phyloP scores from a whole-genome alignment of 192 early-diverging fungal species.

The Paraglomus brasilianum region DNA sequence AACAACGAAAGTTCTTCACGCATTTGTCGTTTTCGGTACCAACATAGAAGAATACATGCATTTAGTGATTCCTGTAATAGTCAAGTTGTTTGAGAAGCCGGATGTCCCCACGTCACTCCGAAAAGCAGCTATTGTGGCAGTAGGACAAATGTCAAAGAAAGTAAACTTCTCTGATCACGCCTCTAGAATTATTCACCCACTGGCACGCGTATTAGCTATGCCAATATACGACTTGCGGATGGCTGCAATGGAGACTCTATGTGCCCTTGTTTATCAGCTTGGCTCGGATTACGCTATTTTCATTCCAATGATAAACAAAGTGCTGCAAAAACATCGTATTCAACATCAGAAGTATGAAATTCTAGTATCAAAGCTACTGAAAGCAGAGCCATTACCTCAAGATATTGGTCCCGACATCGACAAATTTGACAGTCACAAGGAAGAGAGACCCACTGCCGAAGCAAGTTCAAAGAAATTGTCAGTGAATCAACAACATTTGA shows the following conservation, averaged over 20 bases:
- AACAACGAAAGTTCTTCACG: constrained; percentile 70
- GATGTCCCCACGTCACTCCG: constrained; percentile 62
- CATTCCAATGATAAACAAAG: constrained; percentile 83
- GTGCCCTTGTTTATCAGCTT: constrained; percentile 79
- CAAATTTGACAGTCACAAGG: constrained; percentile 42
- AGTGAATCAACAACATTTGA: constrained; percentile 83
- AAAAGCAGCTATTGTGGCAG: constrained; percentile 65
- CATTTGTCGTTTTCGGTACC: constrained; percentile 76
- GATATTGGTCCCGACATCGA: constrained; percentile 57
- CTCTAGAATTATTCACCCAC: constrained; percentile 81
- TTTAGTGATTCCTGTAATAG: constrained; percentile 82
- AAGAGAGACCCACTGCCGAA: constrained; percentile 60
- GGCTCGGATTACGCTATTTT: constrained; percentile 85
- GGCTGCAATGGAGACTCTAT: constrained; percentile 78
- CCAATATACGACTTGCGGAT: constrained; percentile 53
- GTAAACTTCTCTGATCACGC: constrained; percentile 84
- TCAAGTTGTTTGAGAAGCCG: constrained; percentile 74
- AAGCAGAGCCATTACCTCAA: constrained; percentile 72
- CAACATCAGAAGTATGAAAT: constrained; percentile 71
- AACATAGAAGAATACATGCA: constrained; percentile 93
- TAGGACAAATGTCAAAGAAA: constrained; percentile 70
- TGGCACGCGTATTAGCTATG: constrained; percentile 71
- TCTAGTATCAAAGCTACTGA: constrained; percentile 71
- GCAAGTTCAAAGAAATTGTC: constrained; percentile 67
- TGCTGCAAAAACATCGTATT: constrained; percentile 62